phyloP scores from a whole-genome alignment of 345 rosid genomes.

The Cardamine resedifolia region DNA sequence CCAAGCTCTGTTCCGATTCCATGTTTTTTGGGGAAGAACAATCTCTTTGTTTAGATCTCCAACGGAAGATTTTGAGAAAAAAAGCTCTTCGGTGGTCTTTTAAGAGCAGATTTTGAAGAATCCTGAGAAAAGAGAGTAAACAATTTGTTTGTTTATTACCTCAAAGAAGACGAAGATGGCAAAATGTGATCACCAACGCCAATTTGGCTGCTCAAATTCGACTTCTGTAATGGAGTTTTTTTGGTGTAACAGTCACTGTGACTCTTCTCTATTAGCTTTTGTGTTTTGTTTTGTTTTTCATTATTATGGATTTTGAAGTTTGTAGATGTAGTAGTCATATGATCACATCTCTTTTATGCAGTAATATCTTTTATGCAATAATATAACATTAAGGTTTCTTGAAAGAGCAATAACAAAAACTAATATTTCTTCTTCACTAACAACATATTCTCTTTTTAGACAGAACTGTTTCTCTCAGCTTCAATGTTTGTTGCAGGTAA shows the following conservation, averaged over 20 bases:
- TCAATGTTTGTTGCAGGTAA: slow-evolving; percentile 44
- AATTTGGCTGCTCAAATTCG: not conserved
- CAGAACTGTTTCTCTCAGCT: slow-evolving; percentile 14
- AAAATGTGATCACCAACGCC: not conserved
- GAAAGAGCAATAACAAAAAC: not conserved
- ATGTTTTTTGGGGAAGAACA: slow-evolving; percentile 41
- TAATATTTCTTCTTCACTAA: not conserved
- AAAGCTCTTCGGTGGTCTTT: not conserved
- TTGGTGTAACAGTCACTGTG: slow-evolving; percentile 3
- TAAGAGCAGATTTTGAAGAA: not conserved
- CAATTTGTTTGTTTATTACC: slow-evolving; percentile 2
- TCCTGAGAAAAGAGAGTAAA: not conserved
- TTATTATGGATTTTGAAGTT: not conserved
- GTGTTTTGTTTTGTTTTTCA: not conserved
- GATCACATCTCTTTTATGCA: not conserved
- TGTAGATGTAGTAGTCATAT: slow-evolving; percentile 6
- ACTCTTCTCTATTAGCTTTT: slow-evolving; percentile 1
- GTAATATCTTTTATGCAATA: too few species aligned
- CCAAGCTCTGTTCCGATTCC: slow-evolving; percentile 69
- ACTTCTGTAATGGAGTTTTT: not conserved
- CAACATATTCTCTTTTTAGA: slow-evolving; percentile 20
- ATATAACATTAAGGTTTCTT: not conserved
- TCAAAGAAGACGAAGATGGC: slow-evolving; percentile 4
- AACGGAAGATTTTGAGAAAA: not conserved
- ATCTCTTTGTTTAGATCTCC: not conserved